Conservation (phyloP, 176 grass and related monocot genomes). For the Oryza glaberrima region DNA sequence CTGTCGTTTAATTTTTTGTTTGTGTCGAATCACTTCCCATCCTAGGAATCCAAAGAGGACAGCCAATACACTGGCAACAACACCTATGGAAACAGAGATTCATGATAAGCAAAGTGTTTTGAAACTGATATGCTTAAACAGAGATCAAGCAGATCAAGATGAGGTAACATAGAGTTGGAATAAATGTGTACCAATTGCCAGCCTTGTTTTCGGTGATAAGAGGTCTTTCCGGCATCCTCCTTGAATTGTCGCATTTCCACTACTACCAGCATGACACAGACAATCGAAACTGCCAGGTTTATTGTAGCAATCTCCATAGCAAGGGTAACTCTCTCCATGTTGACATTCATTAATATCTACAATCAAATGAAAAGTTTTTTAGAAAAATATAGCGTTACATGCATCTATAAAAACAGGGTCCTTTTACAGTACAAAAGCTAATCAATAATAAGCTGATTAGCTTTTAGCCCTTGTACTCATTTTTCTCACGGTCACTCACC, state of each 20-base stretch:
- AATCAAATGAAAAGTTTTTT: background rate
- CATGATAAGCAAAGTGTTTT: background rate
- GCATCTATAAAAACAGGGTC: too few species aligned
- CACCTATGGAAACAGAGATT: background rate
- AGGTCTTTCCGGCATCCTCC: background rate
- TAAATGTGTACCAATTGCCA: background rate
- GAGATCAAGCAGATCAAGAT: background rate
- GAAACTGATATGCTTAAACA: background rate
- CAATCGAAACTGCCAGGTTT: background rate
- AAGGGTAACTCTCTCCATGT: background rate
- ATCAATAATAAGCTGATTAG: too few species aligned
- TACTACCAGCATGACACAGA: background rate
- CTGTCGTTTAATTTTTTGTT: background rate
- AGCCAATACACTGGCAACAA: background rate
- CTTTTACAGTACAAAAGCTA: too few species aligned
- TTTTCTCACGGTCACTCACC: too few species aligned
- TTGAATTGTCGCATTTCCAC: background rate
- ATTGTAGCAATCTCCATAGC: background rate
- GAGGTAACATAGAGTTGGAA: background rate
- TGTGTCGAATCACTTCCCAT: slow-evolving; percentile 3
- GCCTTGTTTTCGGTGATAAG: background rate
- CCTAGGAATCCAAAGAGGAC: background rate
- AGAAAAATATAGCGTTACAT: too few species aligned
- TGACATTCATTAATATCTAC: slow-evolving; percentile 18
- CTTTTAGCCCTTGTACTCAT: too few species aligned